Evolutionary conservation across 2,329 filamentous ascomycete species (phyloP).

Genomic region (Phoma sp.): DNA sequence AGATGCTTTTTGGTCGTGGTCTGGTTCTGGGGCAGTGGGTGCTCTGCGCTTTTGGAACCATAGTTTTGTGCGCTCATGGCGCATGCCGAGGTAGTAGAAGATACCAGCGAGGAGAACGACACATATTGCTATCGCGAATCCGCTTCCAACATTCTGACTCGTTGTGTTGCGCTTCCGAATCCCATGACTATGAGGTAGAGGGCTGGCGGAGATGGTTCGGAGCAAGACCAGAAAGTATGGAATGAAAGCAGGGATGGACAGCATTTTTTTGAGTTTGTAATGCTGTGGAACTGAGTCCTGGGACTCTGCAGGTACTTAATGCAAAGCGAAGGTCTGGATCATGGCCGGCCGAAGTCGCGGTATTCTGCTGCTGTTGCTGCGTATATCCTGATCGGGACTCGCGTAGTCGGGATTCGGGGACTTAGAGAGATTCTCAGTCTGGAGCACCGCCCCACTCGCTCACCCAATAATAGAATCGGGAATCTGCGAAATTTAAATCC

Average conservation of each 20-base stretch:
- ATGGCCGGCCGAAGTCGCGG: background rate
- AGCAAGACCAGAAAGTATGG: background rate
- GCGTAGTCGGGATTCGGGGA: conserved; percentile 15
- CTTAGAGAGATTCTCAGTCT: background rate
- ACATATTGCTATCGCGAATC: conserved; percentile 18
- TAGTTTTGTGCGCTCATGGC: conserved; percentile 9
- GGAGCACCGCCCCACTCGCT: background rate
- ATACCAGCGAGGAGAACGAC: conserved; percentile 12
- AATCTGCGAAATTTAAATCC: background rate
- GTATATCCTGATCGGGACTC: conserved; percentile 3
- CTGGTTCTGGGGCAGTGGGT: background rate
- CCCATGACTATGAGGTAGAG: background rate
- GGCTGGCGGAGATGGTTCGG: conserved; percentile 7
- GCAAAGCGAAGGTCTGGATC: background rate
- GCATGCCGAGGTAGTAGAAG: conserved; percentile 22
- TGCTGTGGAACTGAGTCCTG: background rate
- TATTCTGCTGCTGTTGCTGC: background rate
- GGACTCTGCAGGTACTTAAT: conserved; percentile 6
- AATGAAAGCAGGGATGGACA: background rate
- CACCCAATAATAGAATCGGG: background rate
- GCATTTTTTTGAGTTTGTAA: background rate
- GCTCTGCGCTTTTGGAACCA: conserved; percentile 13
- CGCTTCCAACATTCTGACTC: conserved; percentile 12
- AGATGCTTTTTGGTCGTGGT: background rate
- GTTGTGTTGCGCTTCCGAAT: conserved; percentile 2